Conservation (phyloP, 768 basidiomycete genomes). For the Rhodotorula toruloides region DNA sequence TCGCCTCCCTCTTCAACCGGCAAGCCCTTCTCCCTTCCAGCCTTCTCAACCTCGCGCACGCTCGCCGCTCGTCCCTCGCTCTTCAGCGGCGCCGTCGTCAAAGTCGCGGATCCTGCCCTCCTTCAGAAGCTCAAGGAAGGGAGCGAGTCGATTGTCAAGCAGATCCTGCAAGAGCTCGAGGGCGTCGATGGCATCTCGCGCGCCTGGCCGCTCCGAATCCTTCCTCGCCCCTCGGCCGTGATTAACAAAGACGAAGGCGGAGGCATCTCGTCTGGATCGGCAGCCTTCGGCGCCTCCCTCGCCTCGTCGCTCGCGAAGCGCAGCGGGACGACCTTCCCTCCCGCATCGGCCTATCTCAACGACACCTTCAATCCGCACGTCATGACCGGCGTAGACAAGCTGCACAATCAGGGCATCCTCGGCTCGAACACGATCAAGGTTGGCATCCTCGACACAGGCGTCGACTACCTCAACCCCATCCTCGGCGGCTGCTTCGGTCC, state of each 20-base stretch:
- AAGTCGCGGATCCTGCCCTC: no score
- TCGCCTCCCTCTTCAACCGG: not conserved
- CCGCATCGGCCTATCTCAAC: conserved; percentile 7
- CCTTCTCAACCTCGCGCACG: not conserved
- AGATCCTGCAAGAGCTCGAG: not conserved
- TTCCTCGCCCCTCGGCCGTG: not conserved
- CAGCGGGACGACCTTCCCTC: not conserved
- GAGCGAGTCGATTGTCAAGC: not conserved
- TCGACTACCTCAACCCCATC: conserved; percentile 46
- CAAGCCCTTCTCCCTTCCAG: not conserved
- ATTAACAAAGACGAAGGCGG: no score
- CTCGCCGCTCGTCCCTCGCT: not conserved
- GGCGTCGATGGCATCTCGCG: not conserved
- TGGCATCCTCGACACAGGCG: conserved; percentile 56
- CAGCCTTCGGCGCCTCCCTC: not conserved
- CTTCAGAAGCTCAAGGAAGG: no score
- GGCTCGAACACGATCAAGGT: conserved; percentile 51
- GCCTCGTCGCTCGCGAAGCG: not conserved
- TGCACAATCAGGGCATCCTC: conserved; percentile 60
- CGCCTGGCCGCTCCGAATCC: conserved; percentile 6
- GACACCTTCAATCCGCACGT: conserved; percentile 35
- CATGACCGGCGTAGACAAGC: conserved; percentile 56
- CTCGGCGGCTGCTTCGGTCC: conserved; percentile 47
- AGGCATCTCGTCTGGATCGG: no score
- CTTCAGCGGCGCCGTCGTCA: not conserved